Base-by-base conservation (phyloP, 2,329 filamentous ascomycete species). In the Mycosphaerelloides madeirae region DNA sequence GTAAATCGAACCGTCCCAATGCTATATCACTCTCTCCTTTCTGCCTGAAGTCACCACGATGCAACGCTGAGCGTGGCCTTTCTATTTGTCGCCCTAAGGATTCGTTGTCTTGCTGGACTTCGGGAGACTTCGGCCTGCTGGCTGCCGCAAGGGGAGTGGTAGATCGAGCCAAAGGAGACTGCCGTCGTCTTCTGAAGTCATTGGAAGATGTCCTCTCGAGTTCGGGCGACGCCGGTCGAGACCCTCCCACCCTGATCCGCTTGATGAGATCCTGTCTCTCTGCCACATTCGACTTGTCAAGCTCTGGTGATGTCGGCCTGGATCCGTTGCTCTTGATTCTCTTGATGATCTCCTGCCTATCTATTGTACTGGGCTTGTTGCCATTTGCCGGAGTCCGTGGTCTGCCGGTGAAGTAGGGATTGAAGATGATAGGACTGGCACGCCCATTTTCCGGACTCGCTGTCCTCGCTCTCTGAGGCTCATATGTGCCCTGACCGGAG, bases 311-410 rank as follows among this genome's bases (percentile, higher is more conserved):
- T 12, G 48, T 50, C 9, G 60, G 57, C 33, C 60, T 49, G 13
- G 58, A 61, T 6, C 56, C 57, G 40, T 45, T 46, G 43, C 53
- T 80, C 70, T 96, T 96, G 54, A 96, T 76, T 53, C 83, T 78
- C 66, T 89, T 80, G 45, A 97, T 96, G 57, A 95, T 72, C 65
- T 90, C 84, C 45, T 81, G 80, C 52, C 90, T 78, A 63, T 88
- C 81, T 36, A 70, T 58, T 32, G 63, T 52, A 25, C 48, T 48
- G 25, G 49, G 38, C 39, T 53, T 63, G 43, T 54, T 61, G 19
- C 44, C 50, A 29, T 58, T 56, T 29, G 46, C 56, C 14, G 60
- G 61, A 22, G 61, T 63, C 4, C 58, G 51, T 6, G 58, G 57
- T 20, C 58, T 50, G 18, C 63, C 59, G 16, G 64, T 64, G 47